Evolutionary conservation across 352 stramenopile species (phyloP), one percentile per base, ranked within the genome.

Genomic region (Aphanomyces euteiches): DNA sequence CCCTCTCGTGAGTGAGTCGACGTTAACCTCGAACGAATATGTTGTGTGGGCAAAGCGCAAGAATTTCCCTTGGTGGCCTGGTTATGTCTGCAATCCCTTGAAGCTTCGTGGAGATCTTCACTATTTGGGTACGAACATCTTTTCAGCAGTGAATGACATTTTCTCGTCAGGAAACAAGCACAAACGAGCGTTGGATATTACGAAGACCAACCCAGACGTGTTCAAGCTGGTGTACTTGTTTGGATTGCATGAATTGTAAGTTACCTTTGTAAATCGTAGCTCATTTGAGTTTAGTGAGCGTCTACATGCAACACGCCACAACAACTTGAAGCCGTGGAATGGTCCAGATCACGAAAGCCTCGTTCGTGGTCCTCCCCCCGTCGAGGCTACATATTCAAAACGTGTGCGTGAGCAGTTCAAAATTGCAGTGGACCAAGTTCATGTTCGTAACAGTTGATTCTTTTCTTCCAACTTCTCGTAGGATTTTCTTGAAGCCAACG

Each of bases 191-290:
- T 37, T 43, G 34, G 54, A 39, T 37, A 61, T 61, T 61, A 37
- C 54, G 5, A 41, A 37, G 43, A 39, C 15, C 7, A 61, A 61
- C 54, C 34, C 39, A 41, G 54, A 61, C 28, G 34, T 61, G 34
- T 61, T 61, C 54, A 61, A 61, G 21, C 28, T 61, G 15, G 54
- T 61, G 6, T 61, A 61, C 54, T 61, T 21, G 17, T 61, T 61
- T 40, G 54, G 54, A 12, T 37, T 7, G 17, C 54, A 61, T n/a
- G 21, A 37, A 10, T 61, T 61, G 54, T 61, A 61, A 12, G 54
- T 3, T 36, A 12, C 36, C 21, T 58, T 28, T 12, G 28, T 28
- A 28, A 0, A 28, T 28, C 28, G 13, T 15, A 15, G 45, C 45
- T 53, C 45, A 53, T n/a, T 53, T 15, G 45, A 19, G 45, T 15